Conservation (phyloP, 345 rosid species). For the Adansonia digitata region DNA sequence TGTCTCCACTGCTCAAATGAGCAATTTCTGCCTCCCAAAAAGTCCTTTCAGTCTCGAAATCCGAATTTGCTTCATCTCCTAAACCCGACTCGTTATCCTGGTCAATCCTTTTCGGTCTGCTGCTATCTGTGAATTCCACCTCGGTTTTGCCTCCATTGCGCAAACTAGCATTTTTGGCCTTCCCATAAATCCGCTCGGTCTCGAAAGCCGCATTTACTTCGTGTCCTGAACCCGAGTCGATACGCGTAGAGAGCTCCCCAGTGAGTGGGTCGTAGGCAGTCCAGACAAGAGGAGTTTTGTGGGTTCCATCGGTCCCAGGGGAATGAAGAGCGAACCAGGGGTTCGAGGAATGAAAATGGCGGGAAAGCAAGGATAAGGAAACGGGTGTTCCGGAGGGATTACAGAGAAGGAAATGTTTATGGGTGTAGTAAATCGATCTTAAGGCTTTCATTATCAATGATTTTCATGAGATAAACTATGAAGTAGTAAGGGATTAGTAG, state of each 20-base stretch:
- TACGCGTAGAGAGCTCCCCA: background rate
- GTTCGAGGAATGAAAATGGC: slow-evolving; percentile 22
- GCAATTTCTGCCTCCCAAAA: slow-evolving; percentile 3
- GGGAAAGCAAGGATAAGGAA: background rate
- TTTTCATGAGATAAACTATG: slow-evolving; percentile 16
- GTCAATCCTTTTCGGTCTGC: background rate
- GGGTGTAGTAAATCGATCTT: slow-evolving; percentile 17
- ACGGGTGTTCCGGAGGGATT: background rate
- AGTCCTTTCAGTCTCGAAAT: slow-evolving; percentile 11
- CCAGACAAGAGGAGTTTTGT: slow-evolving; percentile 23
- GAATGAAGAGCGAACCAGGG: slow-evolving; percentile 6
- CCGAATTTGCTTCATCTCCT: background rate
- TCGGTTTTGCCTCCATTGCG: background rate
- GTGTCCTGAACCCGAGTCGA: background rate
- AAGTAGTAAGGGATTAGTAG: background rate
- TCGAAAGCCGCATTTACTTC: slow-evolving; percentile 9
- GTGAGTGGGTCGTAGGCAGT: slow-evolving; percentile 26
- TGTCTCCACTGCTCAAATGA: background rate
- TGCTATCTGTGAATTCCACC: slow-evolving; percentile 3
- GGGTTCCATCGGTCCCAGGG: background rate
- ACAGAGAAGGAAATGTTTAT: slow-evolving; percentile 15
- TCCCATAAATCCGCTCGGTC: slow-evolving; percentile 11
- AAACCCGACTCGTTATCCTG: background rate
- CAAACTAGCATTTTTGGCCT: slow-evolving; percentile 7
- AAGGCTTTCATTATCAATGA: slow-evolving; percentile 34